These are phyloP conservation scores for Stylosanthes scabra DNA, from an alignment of 331 rosid genomes.

Conservation along the genomic window DNA sequence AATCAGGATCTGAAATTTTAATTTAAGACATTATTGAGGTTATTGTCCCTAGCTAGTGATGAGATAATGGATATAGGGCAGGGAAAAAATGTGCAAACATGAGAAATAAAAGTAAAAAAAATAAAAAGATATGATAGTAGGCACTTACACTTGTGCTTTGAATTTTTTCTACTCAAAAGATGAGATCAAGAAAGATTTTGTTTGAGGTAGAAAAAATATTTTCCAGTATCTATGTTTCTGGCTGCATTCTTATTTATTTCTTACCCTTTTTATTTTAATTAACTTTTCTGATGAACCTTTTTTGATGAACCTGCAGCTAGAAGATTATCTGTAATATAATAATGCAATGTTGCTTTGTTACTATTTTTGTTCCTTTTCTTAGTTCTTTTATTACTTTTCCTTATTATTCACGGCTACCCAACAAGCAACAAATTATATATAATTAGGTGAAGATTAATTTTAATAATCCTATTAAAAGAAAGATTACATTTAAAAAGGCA, in stretches of 20 bases:
- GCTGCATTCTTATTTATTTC: constrained; percentile 30
- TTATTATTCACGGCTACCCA: neutral
- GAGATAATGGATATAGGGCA: constrained; percentile 37
- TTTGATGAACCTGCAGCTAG: constrained; percentile 3
- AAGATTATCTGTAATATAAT: constrained; percentile 37
- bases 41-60: constrained; percentile 31
- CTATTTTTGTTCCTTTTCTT: neutral
- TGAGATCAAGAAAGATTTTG: constrained; percentile 44
- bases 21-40: constrained; percentile 42
- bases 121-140: constrained; percentile 2
- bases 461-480: no score
- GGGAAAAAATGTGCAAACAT: constrained; percentile 24
- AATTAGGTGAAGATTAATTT: neutral
- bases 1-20: constrained; percentile 36
- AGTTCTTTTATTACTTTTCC: neutral
- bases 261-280: neutral
- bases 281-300: constrained; percentile 5
- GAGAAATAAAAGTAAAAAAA: neutral
- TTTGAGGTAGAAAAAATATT: constrained; percentile 35
- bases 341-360: constrained; percentile 28
- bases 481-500: no score
- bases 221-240: constrained; percentile 17
- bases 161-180: constrained; percentile 44
- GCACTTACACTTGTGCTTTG: constrained; percentile 10
- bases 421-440: neutral